phyloP scores from a whole-genome alignment of 129 eudicot species.

The Flaveria bidentis region DNA sequence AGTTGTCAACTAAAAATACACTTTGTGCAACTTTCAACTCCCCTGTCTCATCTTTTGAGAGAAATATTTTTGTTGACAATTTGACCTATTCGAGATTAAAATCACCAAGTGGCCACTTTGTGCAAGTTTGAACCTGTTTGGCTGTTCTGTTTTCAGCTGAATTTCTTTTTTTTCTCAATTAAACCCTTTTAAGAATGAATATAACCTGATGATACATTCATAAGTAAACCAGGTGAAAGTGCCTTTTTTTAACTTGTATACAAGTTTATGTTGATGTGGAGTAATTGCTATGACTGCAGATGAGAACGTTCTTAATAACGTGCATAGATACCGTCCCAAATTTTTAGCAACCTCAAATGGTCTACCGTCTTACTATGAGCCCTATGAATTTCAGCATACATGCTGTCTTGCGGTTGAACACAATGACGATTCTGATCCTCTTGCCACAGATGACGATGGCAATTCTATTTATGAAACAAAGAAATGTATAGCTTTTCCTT shows the following conservation, averaged over 20 bases:
- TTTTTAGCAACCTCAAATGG: conserved; percentile 53
- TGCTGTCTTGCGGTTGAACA: conserved; percentile 48
- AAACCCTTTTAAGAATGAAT: background rate
- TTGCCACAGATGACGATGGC: conserved; percentile 42
- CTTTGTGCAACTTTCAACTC: background rate
- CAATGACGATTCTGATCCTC: conserved; percentile 39
- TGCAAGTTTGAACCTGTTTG: background rate
- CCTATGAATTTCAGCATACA: conserved; percentile 59
- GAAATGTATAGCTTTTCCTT: conserved; percentile 63
- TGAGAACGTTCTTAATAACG: conserved; percentile 56
- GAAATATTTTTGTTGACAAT: background rate
- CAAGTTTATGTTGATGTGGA: conserved; percentile 17
- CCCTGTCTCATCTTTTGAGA: background rate
- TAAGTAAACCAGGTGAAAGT: background rate
- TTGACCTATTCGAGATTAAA: background rate
- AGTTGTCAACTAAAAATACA: background rate
- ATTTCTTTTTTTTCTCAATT: background rate
- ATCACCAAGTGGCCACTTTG: background rate
- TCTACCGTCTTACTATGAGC: conserved; percentile 59
- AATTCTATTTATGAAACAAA: conserved; percentile 31
- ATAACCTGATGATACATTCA: background rate
- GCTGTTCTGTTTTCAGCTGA: background rate
- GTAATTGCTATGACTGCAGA: conserved; percentile 45
- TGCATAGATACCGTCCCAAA: conserved; percentile 89
- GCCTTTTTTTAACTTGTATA: conserved; percentile 6